Base-by-base conservation (phyloP, 768 basidiomycete genomes). In the Pholiota microspora region DNA sequence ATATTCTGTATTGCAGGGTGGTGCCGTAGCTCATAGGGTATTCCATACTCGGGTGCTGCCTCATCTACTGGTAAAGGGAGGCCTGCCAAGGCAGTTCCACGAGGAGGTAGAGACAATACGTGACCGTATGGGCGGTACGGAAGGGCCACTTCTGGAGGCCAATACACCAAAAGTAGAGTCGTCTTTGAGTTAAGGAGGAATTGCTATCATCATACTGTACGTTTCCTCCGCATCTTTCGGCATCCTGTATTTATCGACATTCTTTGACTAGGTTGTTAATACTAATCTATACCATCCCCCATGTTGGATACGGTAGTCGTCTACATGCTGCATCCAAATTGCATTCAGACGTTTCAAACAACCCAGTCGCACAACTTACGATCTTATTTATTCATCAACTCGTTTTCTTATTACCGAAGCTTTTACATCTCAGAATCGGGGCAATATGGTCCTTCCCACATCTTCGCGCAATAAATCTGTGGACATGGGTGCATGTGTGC, bases 31-130 rank as follows among this genome's bases (percentile, higher is more conserved):
- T 15, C 79, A 80, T 53, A 73, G 77, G 23, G 62, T 77, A 12
- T 82, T 81, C 68, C 78, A 81, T 56, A 79, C 77, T 16, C 74
- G 76, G 23, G 47, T 82, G 10, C 69, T 82, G 27, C 80, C 79
- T 2, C 66, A 71, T 21, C 64, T 82, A 13, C 64, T 73, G 9
- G 58, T 71, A 8, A 65, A 65, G 32, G 71, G 75, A 18, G 79
- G 79, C 12, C 67, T 82, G 6, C 77, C 79, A 4, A 66, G 71
- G 34, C 65, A 68, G 21, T 83, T 85, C 60, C 80, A 82, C 57
- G 64, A 66, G 3, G 78, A 82, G 38, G 83, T 73, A 4, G 57
- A 67, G 44, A 68, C 68, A 28, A 71, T 75, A 13, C 77, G 72
- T 51, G 65, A 76, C 53, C 69, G 73, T 29, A 78, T 85, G 71